A percentile compares a stretch with the other conserved stretches of the same genome.
These are phyloP conservation scores for Eleusine coracana DNA, from an alignment of 176 grass and related monocot genomes.

Conservation along the genomic window DNA sequence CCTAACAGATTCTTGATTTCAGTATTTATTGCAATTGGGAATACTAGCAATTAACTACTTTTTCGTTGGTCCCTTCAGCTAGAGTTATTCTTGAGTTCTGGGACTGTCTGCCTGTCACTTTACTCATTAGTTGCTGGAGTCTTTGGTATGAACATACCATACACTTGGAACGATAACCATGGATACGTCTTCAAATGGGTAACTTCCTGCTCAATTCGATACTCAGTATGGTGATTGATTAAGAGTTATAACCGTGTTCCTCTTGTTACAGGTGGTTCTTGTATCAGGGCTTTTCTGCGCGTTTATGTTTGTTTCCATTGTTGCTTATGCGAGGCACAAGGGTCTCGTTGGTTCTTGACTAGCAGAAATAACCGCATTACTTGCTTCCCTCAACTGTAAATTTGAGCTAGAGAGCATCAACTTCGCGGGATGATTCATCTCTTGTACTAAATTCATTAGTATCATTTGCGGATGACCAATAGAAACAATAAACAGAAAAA, in stretches of 20 bases:
- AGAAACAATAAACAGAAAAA: conserved; percentile 43
- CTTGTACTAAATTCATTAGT: conserved; percentile 46
- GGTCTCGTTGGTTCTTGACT: conserved; percentile 96
- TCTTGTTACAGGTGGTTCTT: conserved; percentile 63
- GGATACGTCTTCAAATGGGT: conserved; percentile 94
- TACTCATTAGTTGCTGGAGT: conserved; percentile 91
- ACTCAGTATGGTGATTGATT: not conserved
- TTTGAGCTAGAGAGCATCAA: conserved; percentile 47
- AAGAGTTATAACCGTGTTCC: conserved; percentile 28
- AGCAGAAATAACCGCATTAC: conserved; percentile 34
- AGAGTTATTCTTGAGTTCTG: conserved; percentile 97
- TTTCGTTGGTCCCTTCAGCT: conserved; percentile 50
- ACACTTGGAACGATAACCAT: conserved; percentile 84
- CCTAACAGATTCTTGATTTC: not conserved
- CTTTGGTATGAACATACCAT: conserved; percentile 99
- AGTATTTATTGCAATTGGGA: not conserved
- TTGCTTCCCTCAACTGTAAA: conserved; percentile 43
- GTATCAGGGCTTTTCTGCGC: conserved; percentile 65
- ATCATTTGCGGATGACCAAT: conserved; percentile 34
- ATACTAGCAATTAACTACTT: not conserved
- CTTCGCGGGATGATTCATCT: conserved; percentile 46
- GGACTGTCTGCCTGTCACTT: conserved; percentile 75
- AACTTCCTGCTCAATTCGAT: not conserved
- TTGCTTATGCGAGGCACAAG: conserved; percentile 95
- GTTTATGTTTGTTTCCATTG: conserved; percentile 70